Evolutionary conservation across 192 early-diverging fungal species (phyloP), one percentile per base, ranked within the genome.

Genomic region (Jimgerdemannia flammicorona): DNA sequence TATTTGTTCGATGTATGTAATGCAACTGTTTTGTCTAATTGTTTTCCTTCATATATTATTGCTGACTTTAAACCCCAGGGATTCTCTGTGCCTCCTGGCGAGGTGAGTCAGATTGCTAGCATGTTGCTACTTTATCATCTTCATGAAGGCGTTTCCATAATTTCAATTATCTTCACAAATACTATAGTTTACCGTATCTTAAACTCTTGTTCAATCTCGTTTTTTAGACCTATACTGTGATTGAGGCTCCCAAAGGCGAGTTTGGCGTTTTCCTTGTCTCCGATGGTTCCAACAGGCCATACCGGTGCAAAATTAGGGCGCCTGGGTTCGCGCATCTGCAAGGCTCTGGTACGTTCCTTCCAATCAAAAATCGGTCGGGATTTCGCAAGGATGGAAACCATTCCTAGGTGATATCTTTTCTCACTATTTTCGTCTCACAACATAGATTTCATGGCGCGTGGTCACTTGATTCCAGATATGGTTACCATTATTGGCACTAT

Each of bases 181-280:
- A 29, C 29, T 29, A 29, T 29, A 29, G 29, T 29, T 29, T 29
- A 29, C 29, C 29, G 29, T 29, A 29, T 29, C 29, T 29, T 29
- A 29, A 29, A 29, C 29, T 29, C 29, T 29, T 29, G 29, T 29
- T 29, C 8, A 14, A 6, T 59, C 14, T 14, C 14, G 49, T 59
- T 59, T 14, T 11, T 59, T 59, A 99, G 86, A 98, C 97, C 4
- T 99, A 99, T 87, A 96, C 95, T 20, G 95, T 91, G 10, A 93
- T 98, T 79, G 98, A 99, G 82, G 96, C 96, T 6, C 98, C 98
- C 71, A 99, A 99, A 89, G 98, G 98, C 77, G 98, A 99, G 79
- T 98, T 99, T 81, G 98, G 96, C 73, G 93, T 97, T 6, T 95
- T 93, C 84, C 86, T 99, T 72, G 91, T 99, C 18, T 94, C 93